A percentile compares a stretch with the other conserved stretches of the same genome.
These are phyloP conservation scores for Sporormia fimetaria DNA, from an alignment of 495 filamentous ascomycete species.

Conservation along the genomic window DNA sequence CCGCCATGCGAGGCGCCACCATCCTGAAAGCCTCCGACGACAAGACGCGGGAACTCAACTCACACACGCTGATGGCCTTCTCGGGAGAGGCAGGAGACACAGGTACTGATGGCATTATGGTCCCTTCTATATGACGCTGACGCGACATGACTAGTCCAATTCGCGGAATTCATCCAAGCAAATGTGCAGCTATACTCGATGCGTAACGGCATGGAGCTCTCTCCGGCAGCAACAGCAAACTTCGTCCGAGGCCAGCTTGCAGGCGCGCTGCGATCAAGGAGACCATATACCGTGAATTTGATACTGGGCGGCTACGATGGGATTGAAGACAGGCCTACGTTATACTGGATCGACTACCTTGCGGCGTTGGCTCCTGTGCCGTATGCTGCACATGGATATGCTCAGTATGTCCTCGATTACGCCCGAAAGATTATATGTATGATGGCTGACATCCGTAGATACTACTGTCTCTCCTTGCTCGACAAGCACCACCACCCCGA, in stretches of 20 bases:
- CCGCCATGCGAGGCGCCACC: constrained; percentile 90
- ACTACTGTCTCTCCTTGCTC: constrained; percentile 89
- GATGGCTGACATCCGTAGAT: no score
- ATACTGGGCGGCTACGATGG: constrained; percentile 85
- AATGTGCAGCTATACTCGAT: constrained; percentile 97
- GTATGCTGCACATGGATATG: constrained; percentile 96
- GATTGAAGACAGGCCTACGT: constrained; percentile 70
- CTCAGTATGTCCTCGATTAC: constrained; percentile 70
- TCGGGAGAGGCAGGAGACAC: constrained; percentile 95
- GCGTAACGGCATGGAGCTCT: constrained; percentile 87
- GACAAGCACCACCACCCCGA: constrained; percentile 98
- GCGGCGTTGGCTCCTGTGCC: constrained; percentile 76
- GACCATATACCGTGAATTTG: constrained; percentile 91
- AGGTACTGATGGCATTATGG: constrained; percentile 40
- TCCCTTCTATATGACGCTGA: constrained; percentile 3
- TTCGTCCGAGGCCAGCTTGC: constrained; percentile 92
- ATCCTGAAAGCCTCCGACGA: constrained; percentile 94
- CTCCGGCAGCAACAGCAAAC: constrained; percentile 73
- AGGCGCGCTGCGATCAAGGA: constrained; percentile 74
- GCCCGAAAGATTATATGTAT: no score
- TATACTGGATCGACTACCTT: constrained; percentile 97
- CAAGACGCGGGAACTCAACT: constrained; percentile 84
- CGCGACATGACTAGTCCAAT: constrained; percentile 60
- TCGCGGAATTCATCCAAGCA: constrained; percentile 97
- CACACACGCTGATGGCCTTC: constrained; percentile 92